phyloP scores from a whole-genome alignment of 75 land plant species.

The Picea sitchensis region DNA sequence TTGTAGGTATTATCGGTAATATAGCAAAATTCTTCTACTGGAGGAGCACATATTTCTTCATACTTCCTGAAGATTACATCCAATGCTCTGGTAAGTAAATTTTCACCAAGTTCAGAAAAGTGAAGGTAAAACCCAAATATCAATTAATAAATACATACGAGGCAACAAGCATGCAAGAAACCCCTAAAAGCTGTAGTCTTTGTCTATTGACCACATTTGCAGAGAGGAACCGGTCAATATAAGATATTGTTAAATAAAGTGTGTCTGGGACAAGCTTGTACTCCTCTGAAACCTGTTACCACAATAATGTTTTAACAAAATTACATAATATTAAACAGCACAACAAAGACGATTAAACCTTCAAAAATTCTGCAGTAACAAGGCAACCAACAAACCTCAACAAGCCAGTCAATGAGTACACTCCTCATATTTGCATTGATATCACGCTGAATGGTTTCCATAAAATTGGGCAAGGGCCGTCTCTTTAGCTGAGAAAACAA shows the following conservation, averaged over 20 bases:
- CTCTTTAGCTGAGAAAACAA: constrained; percentile 19
- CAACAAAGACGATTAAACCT: not conserved
- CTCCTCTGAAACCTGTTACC: constrained; percentile 77
- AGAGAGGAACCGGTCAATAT: constrained; percentile 82
- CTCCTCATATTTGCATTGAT: constrained; percentile 24
- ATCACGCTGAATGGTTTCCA: constrained; percentile 21
- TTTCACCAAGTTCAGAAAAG: not conserved
- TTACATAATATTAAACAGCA: not conserved
- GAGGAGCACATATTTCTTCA: constrained; percentile 97
- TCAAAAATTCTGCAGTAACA: not conserved
- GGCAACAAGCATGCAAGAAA: constrained; percentile 89
- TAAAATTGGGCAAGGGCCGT: constrained; percentile 17
- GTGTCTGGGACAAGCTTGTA: constrained; percentile 87
- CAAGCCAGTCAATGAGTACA: constrained; percentile 24
- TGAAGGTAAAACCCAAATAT: not conserved
- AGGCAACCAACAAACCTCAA: constrained; percentile 17
- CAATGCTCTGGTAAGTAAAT: not conserved
- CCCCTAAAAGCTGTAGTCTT: constrained; percentile 70
- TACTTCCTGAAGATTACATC: constrained; percentile 58
- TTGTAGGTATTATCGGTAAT: constrained; percentile 94
- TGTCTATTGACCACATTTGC: constrained; percentile 54
- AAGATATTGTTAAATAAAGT: constrained; percentile 72
- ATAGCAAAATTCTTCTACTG: constrained; percentile 91
- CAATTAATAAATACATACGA: constrained; percentile 48
- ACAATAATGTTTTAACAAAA: constrained; percentile 2